phyloP scores from a whole-genome alignment of 805 yeast genomes.

The Candida sanyiensis region DNA sequence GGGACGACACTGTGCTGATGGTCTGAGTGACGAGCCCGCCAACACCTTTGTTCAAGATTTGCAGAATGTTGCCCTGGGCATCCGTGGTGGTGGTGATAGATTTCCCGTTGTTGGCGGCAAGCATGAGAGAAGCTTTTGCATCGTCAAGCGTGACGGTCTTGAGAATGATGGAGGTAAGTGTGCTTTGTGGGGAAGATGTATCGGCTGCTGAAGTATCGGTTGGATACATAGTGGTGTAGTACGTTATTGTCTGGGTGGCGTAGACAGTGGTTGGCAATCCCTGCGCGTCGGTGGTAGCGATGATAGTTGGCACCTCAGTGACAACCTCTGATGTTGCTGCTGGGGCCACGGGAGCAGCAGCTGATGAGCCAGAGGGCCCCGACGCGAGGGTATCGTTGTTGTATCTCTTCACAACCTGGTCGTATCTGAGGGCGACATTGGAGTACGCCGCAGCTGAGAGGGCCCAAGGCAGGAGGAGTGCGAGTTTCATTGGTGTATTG shows the following conservation, averaged over 20 bases:
- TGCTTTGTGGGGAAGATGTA: conserved; percentile 5
- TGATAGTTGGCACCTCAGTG: conserved; percentile 17
- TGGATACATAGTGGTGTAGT: conserved; percentile 19
- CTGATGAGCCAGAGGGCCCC: conserved; percentile 2
- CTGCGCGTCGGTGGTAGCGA: conserved; percentile 20
- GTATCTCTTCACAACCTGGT: conserved; percentile 19
- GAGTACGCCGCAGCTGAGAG: conserved; percentile 18
- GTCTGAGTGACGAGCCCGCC: not conserved
- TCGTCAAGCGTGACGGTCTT: conserved; percentile 5
- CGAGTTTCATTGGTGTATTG: conserved; percentile 13
- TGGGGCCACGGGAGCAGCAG: conserved; percentile 1
- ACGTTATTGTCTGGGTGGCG: conserved; percentile 14
- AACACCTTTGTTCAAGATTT: conserved; percentile 4
- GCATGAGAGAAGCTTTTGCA: not conserved
- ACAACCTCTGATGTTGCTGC: conserved; percentile 11
- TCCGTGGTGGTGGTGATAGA: conserved; percentile 2
- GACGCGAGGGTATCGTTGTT: conserved; percentile 9
- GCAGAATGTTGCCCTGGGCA: conserved; percentile 1
- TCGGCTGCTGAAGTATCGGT: conserved; percentile 7
- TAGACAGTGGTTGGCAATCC: conserved; percentile 17
- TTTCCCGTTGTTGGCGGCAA: not conserved
- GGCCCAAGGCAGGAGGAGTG: conserved; percentile 13
- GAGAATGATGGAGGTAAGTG: conserved; percentile 3
- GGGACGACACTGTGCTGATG: conserved; percentile 7
- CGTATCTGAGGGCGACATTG: conserved; percentile 23